Evolutionary conservation across 2,329 filamentous ascomycete genomes (phyloP), one percentile per base, ranked within the genome.

Genomic region (Capronia americana): DNA sequence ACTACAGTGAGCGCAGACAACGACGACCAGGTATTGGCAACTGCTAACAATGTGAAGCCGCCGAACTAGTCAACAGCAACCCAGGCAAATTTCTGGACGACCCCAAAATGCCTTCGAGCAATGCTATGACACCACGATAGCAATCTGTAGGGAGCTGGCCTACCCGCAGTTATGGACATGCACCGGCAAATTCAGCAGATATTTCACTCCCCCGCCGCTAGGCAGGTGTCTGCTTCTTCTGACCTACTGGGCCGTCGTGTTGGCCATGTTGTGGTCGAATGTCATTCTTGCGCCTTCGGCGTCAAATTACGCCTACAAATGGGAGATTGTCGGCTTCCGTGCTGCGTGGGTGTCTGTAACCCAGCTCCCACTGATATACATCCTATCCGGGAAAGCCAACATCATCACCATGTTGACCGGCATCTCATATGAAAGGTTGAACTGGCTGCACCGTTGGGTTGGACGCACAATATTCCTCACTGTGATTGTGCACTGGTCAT

Each of bases 311-410:
- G 70, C 68, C 7, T 71, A 71, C 57, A 77, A 79, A 53, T 86
- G 83, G 79, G 86, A 89, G 71, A 78, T 82, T 54, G 81, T 88
- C 61, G 86, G 82, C 14, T 87, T 86, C 71, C 81, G 85, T 24
- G 82, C 82, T 4, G 85, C 83, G 3, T 85, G 82, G 64, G 78
- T 87, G 38, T 80, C 83, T 8, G 77, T 87, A 54, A 78, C 80
- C 11, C 85, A 87, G 70, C 70, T 87, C 2, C 85, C 85, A 0
- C 73, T 87, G 26, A 79, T 87, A 57, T 84, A 86, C 69, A 75
- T 87, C n/a, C 79, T 87, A 28, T 80, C 84, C 0, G 84, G 84
- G 7, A 86, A 85, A 74, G 81, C 82, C 64, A 87, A 86, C 69
- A 78, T 87, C 54, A 80, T 85, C 68, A 82, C 79, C 10, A 72